Evolutionary conservation across 1,139 yeast species (phyloP).

Genomic region (Starmera stellimalicola): DNA sequence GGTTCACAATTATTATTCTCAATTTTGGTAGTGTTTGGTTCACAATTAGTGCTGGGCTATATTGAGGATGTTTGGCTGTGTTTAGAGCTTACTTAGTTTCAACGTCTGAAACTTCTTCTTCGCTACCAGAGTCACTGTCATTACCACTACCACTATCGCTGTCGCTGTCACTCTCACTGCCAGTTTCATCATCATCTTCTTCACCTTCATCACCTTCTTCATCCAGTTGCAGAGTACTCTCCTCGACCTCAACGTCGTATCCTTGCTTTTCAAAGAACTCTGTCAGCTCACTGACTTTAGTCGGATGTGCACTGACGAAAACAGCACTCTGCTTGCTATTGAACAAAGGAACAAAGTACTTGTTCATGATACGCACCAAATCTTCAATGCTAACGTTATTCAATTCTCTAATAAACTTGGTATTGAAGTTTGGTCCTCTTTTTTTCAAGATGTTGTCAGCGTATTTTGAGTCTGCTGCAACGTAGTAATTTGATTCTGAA

Average conservation of each 20-base stretch:
- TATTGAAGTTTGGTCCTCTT: slow-evolving; percentile 59
- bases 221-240: slow-evolving; percentile 29
- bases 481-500: slow-evolving; percentile 46
- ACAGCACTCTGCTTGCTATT: slow-evolving; percentile 43
- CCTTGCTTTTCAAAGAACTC: slow-evolving; percentile 44
- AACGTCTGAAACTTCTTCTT: slow-evolving; percentile 1
- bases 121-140: slow-evolving; percentile 17
- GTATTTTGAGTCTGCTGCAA: slow-evolving; percentile 60
- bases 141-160: slow-evolving; percentile 5
- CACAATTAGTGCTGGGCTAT: too few relatives aligned
- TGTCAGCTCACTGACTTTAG: slow-evolving; percentile 41
- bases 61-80: too few relatives aligned
- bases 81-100: neutral
- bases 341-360: slow-evolving; percentile 57
- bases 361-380: slow-evolving; percentile 42
- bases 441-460: slow-evolving; percentile 55
- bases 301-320: slow-evolving; percentile 68
- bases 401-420: slow-evolving; percentile 37
- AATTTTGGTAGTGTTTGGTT: too few relatives aligned
- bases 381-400: slow-evolving; percentile 48
- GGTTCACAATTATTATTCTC: too few relatives aligned
- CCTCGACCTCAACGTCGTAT: slow-evolving; percentile 52
- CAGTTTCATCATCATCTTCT: slow-evolving; percentile 8
- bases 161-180: slow-evolving; percentile 2
- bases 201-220: slow-evolving; percentile 17